Percentiles rank a stretch among this genome's conserved stretches.
Evolutionary conservation across 163 green algal genomes (phyloP).

Genomic region (Smithsoniella earleae): DNA sequence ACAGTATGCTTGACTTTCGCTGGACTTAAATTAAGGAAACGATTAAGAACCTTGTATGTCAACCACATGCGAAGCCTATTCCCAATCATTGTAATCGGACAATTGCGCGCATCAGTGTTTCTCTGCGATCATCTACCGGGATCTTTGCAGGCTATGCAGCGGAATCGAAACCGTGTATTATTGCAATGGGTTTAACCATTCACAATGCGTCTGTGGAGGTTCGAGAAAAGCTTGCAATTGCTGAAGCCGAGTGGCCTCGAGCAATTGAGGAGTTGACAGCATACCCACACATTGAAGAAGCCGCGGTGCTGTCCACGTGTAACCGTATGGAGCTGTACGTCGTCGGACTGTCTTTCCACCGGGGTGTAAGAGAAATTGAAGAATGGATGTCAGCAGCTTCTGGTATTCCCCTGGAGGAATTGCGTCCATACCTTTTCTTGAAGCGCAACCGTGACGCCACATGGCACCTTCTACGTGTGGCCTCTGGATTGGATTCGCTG

Average conservation of each 20-base stretch:
- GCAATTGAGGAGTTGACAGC: slow-evolving; percentile 85
- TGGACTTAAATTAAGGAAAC: no score
- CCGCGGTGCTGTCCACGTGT: slow-evolving; percentile 92
- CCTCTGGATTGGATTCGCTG: slow-evolving; percentile 90
- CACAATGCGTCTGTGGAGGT: slow-evolving; percentile 93
- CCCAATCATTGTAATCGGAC: no score
- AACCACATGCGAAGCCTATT: no score
- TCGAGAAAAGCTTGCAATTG: slow-evolving; percentile 93
- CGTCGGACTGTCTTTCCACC: slow-evolving; percentile 82
- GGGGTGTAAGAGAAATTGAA: slow-evolving; percentile 89
- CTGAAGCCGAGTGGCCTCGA: slow-evolving; percentile 76
- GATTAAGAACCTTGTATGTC: no score
- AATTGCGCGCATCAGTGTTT: no score
- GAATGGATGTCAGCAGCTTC: slow-evolving; percentile 88
- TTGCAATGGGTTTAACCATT: slow-evolving; percentile 90
- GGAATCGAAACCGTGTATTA: slow-evolving; percentile 88
- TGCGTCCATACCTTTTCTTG: slow-evolving; percentile 90
- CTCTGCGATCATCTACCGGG: no score
- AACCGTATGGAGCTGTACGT: slow-evolving; percentile 99
- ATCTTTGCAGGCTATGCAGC: slow-evolving; percentile 70
- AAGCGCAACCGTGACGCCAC: slow-evolving; percentile 90
- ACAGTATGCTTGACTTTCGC: no score
- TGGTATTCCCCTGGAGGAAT: slow-evolving; percentile 82
- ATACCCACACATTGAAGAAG: slow-evolving; percentile 97
- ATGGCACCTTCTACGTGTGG: slow-evolving; percentile 86